phyloP scores from a whole-genome alignment of 768 basidiomycete genomes.

The Daedalea quercina region DNA sequence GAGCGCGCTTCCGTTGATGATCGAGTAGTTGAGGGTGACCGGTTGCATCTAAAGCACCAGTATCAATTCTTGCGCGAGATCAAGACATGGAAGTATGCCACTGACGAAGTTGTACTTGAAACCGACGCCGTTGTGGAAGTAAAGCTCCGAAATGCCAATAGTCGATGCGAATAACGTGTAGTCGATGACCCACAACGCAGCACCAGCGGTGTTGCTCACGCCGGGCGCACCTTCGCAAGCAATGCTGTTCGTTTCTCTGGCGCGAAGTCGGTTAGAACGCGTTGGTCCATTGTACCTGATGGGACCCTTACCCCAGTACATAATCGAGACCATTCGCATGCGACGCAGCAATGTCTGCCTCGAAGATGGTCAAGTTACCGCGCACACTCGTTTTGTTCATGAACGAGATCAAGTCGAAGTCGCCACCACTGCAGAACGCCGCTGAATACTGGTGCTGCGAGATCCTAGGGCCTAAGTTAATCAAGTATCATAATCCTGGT shows the following conservation, averaged over 20 bases:
- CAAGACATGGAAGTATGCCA: neutral
- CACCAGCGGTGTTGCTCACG: constrained; percentile 63
- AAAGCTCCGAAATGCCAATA: constrained; percentile 45
- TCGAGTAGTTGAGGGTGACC: constrained; percentile 47
- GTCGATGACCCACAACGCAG: constrained; percentile 62
- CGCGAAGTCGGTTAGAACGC: neutral
- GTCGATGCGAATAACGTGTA: constrained; percentile 55
- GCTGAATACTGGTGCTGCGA: constrained; percentile 52
- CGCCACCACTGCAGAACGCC: constrained; percentile 51
- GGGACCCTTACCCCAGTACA: constrained; percentile 40
- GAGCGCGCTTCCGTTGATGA: constrained; percentile 44
- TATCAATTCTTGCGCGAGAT: neutral
- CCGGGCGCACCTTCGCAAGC: constrained; percentile 39
- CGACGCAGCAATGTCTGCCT: constrained; percentile 48
- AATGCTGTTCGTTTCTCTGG: constrained; percentile 27
- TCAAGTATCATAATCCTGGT: constrained; percentile 23
- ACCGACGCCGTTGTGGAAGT: constrained; percentile 64
- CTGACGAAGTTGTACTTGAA: constrained; percentile 63
- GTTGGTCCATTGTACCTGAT: constrained; percentile 31
- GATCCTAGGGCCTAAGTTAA: constrained; percentile 50
- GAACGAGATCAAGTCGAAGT: constrained; percentile 50
- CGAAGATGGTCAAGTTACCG: constrained; percentile 45
- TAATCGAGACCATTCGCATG: constrained; percentile 42
- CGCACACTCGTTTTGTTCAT: constrained; percentile 58
- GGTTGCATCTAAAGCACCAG: constrained; percentile 50